Percentiles rank a stretch among this genome's conserved stretches.
Evolutionary conservation across 2,329 filamentous ascomycete species (phyloP).

Genomic region (Pyricularia pennisetigena): DNA sequence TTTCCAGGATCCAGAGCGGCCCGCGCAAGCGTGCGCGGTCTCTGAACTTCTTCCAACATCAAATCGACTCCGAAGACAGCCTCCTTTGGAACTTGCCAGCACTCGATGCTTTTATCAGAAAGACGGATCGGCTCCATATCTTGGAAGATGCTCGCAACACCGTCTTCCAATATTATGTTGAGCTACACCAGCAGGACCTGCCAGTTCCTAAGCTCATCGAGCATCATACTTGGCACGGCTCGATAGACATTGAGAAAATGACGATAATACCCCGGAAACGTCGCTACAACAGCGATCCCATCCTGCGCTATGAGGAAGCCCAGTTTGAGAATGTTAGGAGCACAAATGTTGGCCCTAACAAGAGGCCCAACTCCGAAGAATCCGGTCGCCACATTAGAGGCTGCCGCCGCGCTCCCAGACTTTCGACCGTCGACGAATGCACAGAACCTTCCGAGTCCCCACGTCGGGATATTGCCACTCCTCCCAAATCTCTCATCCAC

Average conservation of each 20-base stretch:
- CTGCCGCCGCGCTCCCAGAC: not conserved
- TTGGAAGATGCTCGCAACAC: not conserved
- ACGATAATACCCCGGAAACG: slow-evolving; percentile 3
- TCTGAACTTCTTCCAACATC: not conserved
- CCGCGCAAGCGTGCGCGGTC: not conserved
- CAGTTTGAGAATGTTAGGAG: not conserved
- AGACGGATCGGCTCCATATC: not conserved
- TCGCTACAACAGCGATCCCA: not conserved
- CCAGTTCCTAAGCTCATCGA: not conserved
- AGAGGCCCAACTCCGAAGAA: not conserved
- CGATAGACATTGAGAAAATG: not conserved
- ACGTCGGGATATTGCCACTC: not conserved
- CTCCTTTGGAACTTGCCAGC: not conserved
- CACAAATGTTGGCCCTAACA: not conserved
- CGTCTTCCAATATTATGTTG: not conserved
- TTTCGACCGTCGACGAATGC: slow-evolving; percentile 1
- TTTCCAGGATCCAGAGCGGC: not conserved
- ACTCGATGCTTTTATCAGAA: not conserved
- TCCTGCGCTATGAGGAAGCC: slow-evolving; percentile 1
- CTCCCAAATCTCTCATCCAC: not conserved
- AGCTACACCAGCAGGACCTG: not conserved
- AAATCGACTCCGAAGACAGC: not conserved
- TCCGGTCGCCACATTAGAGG: not conserved
- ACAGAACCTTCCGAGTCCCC: slow-evolving; percentile 9
- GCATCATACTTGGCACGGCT: slow-evolving; percentile 4